Evolutionary conservation across 2,329 filamentous ascomycete species (phyloP), one percentile per base, ranked within the genome.

Genomic region (Beauveria medogensis): DNA sequence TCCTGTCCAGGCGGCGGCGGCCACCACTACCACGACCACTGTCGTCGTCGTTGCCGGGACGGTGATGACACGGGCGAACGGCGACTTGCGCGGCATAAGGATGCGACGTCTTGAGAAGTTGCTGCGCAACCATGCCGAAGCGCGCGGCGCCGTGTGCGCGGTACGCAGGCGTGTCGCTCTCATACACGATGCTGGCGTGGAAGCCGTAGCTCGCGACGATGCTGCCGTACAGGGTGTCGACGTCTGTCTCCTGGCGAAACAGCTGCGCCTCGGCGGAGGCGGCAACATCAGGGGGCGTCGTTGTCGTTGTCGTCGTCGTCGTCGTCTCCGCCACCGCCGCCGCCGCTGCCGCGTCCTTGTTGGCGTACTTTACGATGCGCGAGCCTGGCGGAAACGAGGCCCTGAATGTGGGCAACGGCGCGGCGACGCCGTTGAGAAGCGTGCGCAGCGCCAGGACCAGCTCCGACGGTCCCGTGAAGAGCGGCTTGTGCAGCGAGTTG

Each of bases 201-300:
- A 97, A 85, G 22, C 90, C 93, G 82, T 95, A 96, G 72, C 89
- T 94, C 50, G 87, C 88, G 2, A 97, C 92, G 24, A 97, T 91
- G 26, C 88, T 89, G 28, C 91, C 92, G 67, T 89, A 82, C 26
- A 88, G 76, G 51, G 73, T 71, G 0, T 71, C 68, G 5, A 79
- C 72, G 1, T 65, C 61, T 10, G 72, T 68, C 37, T 72, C 67
- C n/a, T 72, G 60, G 54, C 72, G 71, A 3, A 67, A 62, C 7
- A 69, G 55, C 7, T 65, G 60, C 3, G 65, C 54, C 5, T 56
- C 40, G 40, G 53, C 52, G 24, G 24, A 3, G 22, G 44, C 58
- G 3, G 65, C 55, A 3, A 55, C 37, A 26, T 55, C 52, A 9
- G 28, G 26, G 12, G 51, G 59, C 34, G 26, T 59, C 40, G 37